Conservation (phyloP, 495 filamentous ascomycete species). For the Annulohypoxylon maeteangense region DNA sequence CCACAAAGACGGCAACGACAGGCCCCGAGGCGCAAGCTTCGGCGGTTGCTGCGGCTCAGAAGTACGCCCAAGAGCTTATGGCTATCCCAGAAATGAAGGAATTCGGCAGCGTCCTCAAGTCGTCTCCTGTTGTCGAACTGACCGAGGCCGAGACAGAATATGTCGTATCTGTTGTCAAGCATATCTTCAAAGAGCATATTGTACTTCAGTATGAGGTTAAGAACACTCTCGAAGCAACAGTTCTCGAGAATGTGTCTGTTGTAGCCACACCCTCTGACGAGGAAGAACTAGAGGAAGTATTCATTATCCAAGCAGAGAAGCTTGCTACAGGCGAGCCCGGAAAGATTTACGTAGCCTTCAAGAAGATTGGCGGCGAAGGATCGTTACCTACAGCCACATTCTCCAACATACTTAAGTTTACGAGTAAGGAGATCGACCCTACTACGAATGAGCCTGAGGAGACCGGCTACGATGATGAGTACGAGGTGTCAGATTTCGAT, state of each 20-base stretch:
- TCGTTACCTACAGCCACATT: conserved; percentile 81
- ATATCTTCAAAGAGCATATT: conserved; percentile 96
- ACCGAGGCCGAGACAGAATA: conserved; percentile 99
- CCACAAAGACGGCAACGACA: conserved; percentile 75
- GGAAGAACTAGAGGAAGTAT: conserved; percentile 86
- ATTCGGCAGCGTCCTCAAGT: conserved; percentile 91
- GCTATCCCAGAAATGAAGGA: conserved; percentile 88
- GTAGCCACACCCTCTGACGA: conserved; percentile 85
- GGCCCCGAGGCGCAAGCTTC: conserved; percentile 77
- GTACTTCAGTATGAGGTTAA: conserved; percentile 98
- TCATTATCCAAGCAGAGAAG: conserved; percentile 88
- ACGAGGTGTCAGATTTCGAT: conserved; percentile 95
- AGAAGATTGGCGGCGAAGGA: conserved; percentile 76
- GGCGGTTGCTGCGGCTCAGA: conserved; percentile 80
- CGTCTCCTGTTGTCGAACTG: conserved; percentile 84
- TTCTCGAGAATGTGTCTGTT: conserved; percentile 91
- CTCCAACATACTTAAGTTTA: conserved; percentile 95
- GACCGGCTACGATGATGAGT: conserved; percentile 93
- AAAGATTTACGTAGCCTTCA: conserved; percentile 94
- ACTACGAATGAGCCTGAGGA: conserved; percentile 94
- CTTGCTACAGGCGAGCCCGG: conserved; percentile 84
- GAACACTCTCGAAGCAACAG: conserved; percentile 91
- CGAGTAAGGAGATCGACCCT: conserved; percentile 96
- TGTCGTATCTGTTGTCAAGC: conserved; percentile 91
- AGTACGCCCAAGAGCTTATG: conserved; percentile 87